Percentiles rank a stretch among this genome's conserved stretches.
Conservation (phyloP, 2,329 filamentous ascomycete genomes). For the Nemania sp. region DNA sequence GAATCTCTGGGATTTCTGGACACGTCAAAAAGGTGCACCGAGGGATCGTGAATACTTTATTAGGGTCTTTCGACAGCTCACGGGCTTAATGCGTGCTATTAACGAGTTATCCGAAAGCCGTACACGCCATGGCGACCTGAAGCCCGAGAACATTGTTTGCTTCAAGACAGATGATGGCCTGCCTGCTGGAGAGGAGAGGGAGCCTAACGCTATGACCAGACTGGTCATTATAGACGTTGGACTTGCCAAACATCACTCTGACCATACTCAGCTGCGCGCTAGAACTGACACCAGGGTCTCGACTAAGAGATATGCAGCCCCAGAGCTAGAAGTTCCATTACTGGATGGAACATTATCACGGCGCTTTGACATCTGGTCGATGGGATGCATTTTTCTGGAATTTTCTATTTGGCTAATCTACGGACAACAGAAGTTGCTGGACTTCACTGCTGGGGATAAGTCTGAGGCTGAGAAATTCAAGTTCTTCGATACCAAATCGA, state of each 20-base stretch:
- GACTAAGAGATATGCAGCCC: conserved; percentile 8
- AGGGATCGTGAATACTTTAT: conserved; percentile 1
- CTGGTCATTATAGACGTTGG: conserved; percentile 7
- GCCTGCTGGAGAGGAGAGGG: not conserved
- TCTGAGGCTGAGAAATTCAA: not conserved
- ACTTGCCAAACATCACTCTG: not conserved
- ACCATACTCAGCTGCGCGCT: not conserved
- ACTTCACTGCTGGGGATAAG: not conserved
- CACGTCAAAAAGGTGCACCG: not conserved
- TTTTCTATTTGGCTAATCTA: conserved; percentile 2
- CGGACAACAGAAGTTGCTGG: not conserved
- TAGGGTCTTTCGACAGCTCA: conserved; percentile 5
- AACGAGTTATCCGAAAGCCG: not conserved
- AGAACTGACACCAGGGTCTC: conserved; percentile 5
- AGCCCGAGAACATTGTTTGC: conserved; percentile 10
- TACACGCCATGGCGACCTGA: conserved; percentile 5
- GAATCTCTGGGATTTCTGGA: conserved; percentile 11
- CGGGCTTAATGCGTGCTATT: not conserved
- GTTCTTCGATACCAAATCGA: not conserved
- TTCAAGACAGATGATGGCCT: conserved; percentile 1
- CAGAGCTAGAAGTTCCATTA: not conserved
- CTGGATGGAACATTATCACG: not conserved
- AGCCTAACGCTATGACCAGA: not conserved
- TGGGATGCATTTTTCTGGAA: conserved; percentile 11
- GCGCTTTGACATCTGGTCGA: conserved; percentile 6